Conservation (phyloP, 176 grass and related monocot species). For the Pontederia paniculata region DNA sequence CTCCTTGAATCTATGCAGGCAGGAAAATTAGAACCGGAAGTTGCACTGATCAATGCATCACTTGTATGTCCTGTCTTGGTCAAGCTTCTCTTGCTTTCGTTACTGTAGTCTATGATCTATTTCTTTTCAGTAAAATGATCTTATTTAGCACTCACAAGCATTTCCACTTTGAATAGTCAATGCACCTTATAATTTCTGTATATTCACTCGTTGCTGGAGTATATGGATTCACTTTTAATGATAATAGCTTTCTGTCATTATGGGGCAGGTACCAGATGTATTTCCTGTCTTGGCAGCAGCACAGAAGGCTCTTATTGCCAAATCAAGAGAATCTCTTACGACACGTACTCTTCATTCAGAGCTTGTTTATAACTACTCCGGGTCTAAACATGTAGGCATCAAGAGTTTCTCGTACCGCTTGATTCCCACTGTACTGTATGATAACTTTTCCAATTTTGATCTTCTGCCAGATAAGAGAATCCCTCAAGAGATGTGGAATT, state of each 20-base stretch:
- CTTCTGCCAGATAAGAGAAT: slow-evolving; percentile 56
- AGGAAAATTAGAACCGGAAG: slow-evolving; percentile 73
- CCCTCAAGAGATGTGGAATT: slow-evolving; percentile 75
- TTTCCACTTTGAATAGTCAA: neutral
- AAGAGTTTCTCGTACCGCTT: slow-evolving; percentile 2
- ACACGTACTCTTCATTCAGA: slow-evolving; percentile 88
- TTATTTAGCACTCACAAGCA: neutral
- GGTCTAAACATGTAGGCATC: slow-evolving; percentile 71
- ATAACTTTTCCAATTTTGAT: neutral
- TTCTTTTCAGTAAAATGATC: neutral
- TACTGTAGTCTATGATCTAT: neutral
- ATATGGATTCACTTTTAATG: neutral
- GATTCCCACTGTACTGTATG: neutral
- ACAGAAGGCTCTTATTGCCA: slow-evolving; percentile 59
- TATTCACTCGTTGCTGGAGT: neutral
- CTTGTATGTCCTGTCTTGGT: slow-evolving; percentile 28
- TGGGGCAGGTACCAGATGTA: slow-evolving; percentile 60
- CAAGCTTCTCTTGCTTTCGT: neutral
- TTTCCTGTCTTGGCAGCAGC: slow-evolving; percentile 75
- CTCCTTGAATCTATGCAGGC: slow-evolving; percentile 72
- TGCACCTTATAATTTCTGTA: neutral
- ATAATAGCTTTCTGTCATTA: too few species aligned
- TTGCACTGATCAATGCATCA: slow-evolving; percentile 60
- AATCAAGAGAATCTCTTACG: slow-evolving; percentile 61
- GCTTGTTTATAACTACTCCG: slow-evolving; percentile 82